Base-by-base conservation (phyloP, 192 early-diverging fungal species). In the Coemansia sp. region DNA sequence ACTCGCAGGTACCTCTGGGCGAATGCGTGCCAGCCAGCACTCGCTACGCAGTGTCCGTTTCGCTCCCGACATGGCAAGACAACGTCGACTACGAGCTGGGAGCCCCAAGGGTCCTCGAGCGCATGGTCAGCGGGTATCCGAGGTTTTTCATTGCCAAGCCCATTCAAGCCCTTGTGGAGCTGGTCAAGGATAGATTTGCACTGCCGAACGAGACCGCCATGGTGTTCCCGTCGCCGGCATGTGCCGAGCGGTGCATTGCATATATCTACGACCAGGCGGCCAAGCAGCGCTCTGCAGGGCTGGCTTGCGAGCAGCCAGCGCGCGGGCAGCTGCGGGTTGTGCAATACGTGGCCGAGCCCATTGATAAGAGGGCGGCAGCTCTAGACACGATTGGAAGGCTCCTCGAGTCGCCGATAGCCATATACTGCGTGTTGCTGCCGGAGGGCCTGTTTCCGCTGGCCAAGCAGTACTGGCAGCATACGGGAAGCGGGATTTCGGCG, bases 391-490 rank as follows among this genome's bases (percentile, higher is more conserved):
- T 83, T 60, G 74, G 83, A 65, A 62, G 84, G 23, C 55, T 81
- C 10, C 73, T 80, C 58, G 64, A 76, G 14, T 65, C 77, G 18
- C 81, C 79, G 3, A 80, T 89, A 45, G 67, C 87, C 36, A 82
- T 93, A 3, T 85, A 86, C 73, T 75, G 79, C 50, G 87, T 94
- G 10, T 64, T 96, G 43, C 94, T 97, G 71, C 91, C 92, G 1
- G 76, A 76, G 37, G 84, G 86, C 6, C 82, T 85, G 35, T 87
- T 86, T 45, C 56, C 81, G 11, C 67, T 93, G 38, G 96, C 91
- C n/a, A 97, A 98, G 73, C 88, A 87, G 82, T 96, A 89, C 70
- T 99, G 96, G 96, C 95, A 97, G 80, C 96, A 99, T 74, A 74
- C 93, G 6, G 96, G 96, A 26, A 92, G 93, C 43, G 92, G 88